Conservation (phyloP, 768 basidiomycete species). For the Phanerochaete carnosa region DNA sequence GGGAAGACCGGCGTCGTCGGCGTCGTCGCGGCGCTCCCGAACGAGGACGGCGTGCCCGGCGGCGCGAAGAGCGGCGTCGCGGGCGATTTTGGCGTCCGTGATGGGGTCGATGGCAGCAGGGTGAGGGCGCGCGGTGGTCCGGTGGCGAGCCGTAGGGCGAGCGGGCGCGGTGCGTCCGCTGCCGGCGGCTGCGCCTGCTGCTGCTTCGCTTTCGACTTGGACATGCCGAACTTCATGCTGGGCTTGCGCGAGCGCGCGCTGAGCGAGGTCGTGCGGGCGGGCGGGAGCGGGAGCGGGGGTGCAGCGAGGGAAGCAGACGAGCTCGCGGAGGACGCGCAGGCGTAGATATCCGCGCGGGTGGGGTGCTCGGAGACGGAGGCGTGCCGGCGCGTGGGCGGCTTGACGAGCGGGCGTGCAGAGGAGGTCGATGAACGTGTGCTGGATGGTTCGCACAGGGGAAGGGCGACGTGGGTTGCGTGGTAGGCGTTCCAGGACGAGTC, state of each 20-base stretch:
- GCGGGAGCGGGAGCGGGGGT: too few species aligned
- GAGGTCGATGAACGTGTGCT: slow-evolving; percentile 3
- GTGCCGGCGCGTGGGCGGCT: slow-evolving; percentile 5
- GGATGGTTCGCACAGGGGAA: not conserved
- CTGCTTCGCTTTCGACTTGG: not conserved
- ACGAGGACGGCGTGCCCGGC: slow-evolving; percentile 3
- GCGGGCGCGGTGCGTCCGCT: slow-evolving; percentile 7
- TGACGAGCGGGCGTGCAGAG: not conserved
- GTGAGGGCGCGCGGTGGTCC: not conserved
- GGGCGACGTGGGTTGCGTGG: not conserved
- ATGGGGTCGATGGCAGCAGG: too few species aligned
- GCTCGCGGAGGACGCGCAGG: not conserved
- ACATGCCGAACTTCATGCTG: slow-evolving; percentile 7
- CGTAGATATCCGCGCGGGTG: slow-evolving; percentile 1
- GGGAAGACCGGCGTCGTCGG: slow-evolving; percentile 24
- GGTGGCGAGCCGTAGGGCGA: slow-evolving; percentile 9
- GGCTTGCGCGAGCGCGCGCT: slow-evolving; percentile 1
- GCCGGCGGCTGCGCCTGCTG: too few species aligned
- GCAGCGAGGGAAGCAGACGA: slow-evolving; percentile 5
- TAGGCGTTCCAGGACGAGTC: not conserved
- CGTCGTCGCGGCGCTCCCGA: slow-evolving; percentile 4
- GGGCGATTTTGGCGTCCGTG: not conserved
- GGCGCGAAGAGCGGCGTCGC: not conserved
- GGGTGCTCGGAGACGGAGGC: slow-evolving; percentile 8
- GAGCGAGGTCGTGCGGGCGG: not conserved